Conservation (phyloP, 2,329 filamentous ascomycete species). For the Aspergillus jensenii region DNA sequence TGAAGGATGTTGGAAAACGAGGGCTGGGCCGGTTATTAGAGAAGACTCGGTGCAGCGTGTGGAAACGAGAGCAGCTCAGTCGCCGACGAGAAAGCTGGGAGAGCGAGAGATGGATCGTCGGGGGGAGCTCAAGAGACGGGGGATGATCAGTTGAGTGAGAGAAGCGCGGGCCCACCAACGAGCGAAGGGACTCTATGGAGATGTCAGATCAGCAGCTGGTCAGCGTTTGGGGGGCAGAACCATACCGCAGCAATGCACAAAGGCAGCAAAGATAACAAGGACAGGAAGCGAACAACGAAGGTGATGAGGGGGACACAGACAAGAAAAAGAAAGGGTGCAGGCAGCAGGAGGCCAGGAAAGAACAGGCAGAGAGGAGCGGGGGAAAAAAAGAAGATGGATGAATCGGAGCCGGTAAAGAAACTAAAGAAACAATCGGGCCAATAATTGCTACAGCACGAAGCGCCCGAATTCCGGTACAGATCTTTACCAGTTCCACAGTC, state of each 20-base stretch:
- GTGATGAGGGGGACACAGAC: background rate
- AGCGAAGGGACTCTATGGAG: slow-evolving; percentile 5
- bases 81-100: background rate
- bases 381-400: slow-evolving; percentile 3
- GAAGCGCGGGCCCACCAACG: slow-evolving; percentile 12
- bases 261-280: background rate
- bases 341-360: background rate
- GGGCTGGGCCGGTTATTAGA: background rate
- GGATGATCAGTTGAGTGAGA: slow-evolving; percentile 7
- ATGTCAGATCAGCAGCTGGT: slow-evolving; percentile 1
- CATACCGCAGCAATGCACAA: slow-evolving; percentile 7
- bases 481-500: background rate
- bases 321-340: background rate
- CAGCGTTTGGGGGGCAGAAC: background rate
- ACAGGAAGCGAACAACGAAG: slow-evolving; percentile 4
- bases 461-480: slow-evolving; percentile 1
- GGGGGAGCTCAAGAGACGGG: slow-evolving; percentile 3
- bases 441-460: slow-evolving; percentile 7
- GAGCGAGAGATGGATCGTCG: slow-evolving; percentile 11
- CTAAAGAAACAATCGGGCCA: slow-evolving; percentile 6
- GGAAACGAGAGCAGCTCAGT: slow-evolving; percentile 9
- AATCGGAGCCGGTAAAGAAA: slow-evolving; percentile 8
- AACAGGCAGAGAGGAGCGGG: background rate
- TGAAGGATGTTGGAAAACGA: slow-evolving; percentile 6
- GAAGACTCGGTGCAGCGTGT: slow-evolving; percentile 1